phyloP scores from a whole-genome alignment of 768 basidiomycete species.

The Tricholoma sp. region DNA sequence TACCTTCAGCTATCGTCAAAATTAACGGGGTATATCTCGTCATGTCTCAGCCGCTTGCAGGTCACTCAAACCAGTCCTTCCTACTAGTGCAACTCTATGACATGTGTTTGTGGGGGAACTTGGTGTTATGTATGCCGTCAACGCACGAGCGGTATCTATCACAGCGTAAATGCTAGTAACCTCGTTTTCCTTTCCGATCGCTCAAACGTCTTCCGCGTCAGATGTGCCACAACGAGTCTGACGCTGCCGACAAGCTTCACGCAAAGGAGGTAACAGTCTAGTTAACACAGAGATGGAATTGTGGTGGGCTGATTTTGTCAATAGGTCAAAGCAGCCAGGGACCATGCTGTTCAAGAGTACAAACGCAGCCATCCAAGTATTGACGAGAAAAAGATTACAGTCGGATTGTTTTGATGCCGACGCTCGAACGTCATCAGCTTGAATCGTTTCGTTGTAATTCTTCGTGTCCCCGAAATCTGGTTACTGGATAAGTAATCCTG shows the following conservation, averaged over 20 bases:
- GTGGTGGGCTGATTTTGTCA: background rate
- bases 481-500: no score
- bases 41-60: background rate
- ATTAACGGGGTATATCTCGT: background rate
- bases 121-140: background rate
- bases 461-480: background rate
- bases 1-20: background rate
- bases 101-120: background rate
- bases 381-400: background rate
- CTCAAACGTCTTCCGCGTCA: background rate
- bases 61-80: background rate
- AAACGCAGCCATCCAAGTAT: background rate
- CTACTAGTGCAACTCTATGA: background rate
- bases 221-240: background rate
- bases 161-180: background rate
- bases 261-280: background rate
- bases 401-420: background rate
- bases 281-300: background rate
- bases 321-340: background rate
- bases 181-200: background rate
- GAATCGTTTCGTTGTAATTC: background rate
- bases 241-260: background rate
- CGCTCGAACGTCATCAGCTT: background rate
- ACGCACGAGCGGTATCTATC: slow-evolving; percentile 11
- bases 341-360: background rate